These are phyloP conservation scores for Trichoderma sp. DNA, from an alignment of 2,329 filamentous ascomycete genomes.

Conservation along the genomic window DNA sequence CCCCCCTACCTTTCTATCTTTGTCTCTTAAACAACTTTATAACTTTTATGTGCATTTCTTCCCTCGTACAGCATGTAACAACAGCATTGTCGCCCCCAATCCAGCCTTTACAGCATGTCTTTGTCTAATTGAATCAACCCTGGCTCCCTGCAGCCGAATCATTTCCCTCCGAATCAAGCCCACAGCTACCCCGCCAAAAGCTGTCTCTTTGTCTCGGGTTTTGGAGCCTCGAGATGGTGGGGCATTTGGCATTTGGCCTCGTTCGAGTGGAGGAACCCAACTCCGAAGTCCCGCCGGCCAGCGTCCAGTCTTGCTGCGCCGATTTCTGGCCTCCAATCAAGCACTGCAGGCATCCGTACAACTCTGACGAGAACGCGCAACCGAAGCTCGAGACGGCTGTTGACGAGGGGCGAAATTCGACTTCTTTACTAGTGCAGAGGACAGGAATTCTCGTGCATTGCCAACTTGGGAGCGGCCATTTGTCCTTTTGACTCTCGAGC, in stretches of 20 bases:
- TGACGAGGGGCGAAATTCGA: background rate
- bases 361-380: conserved; percentile 5
- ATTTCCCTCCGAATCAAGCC: background rate
- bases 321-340: conserved; percentile 17
- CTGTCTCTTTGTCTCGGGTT: background rate
- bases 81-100: too few species aligned
- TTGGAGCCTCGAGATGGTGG: conserved; percentile 1
- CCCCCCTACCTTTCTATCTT: background rate
- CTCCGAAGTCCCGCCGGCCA: conserved; percentile 27
- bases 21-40: background rate
- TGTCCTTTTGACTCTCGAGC: background rate
- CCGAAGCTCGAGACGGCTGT: conserved; percentile 9
- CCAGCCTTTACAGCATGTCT: background rate
- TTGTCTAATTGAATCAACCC: background rate
- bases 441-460: background rate
- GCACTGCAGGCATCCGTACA: conserved; percentile 1
- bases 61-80: background rate
- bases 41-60: background rate
- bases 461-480: background rate
- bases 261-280: conserved; percentile 22
- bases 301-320: background rate
- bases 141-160: background rate
- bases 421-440: background rate
- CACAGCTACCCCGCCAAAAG: conserved; percentile 13
- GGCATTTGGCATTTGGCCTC: background rate